Evolutionary conservation across 371 early-diverging fungal species (phyloP).

Genomic region (Syncephalastrum contaminatum): DNA sequence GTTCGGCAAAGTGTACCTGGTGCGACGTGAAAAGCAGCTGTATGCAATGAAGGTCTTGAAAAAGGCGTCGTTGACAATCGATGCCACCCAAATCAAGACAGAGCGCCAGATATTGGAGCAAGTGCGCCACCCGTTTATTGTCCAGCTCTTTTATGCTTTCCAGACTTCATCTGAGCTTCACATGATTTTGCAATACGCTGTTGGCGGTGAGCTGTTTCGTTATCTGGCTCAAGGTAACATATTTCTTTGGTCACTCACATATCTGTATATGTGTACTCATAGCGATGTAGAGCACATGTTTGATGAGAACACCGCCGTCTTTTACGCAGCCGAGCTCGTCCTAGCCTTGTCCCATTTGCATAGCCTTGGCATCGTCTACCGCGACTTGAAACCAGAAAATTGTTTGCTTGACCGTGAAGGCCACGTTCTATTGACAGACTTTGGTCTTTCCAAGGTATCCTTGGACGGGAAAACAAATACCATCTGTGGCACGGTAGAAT

Average conservation of each 20-base stretch:
- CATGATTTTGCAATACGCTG: conserved; percentile 95
- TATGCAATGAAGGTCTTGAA: conserved; percentile 94
- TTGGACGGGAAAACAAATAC: conserved; percentile 76
- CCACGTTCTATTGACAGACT: conserved; percentile 88
- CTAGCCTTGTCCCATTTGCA: conserved; percentile 89
- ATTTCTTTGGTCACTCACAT: no score
- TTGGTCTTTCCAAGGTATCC: conserved; percentile 86
- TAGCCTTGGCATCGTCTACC: conserved; percentile 80
- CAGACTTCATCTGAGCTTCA: conserved; percentile 89
- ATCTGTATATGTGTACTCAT: no score
- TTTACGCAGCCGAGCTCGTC: conserved; percentile 85
- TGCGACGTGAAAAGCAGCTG: conserved; percentile 54
- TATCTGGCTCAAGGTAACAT: conserved; percentile 62
- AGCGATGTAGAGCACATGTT: conserved; percentile 72
- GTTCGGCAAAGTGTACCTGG: conserved; percentile 80
- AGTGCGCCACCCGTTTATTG: conserved; percentile 90
- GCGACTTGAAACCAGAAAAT: conserved; percentile 90
- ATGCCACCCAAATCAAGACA: conserved; percentile 72
- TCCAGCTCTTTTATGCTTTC: conserved; percentile 93
- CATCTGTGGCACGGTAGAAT: conserved; percentile 91
- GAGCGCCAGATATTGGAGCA: conserved; percentile 78
- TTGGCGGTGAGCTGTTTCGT: conserved; percentile 98
- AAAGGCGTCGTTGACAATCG: conserved; percentile 78
- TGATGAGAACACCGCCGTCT: conserved; percentile 70
- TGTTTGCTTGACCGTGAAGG: conserved; percentile 78